phyloP scores from a whole-genome alignment of 2,329 filamentous ascomycete species.

The Colletotrichum coccodes region DNA sequence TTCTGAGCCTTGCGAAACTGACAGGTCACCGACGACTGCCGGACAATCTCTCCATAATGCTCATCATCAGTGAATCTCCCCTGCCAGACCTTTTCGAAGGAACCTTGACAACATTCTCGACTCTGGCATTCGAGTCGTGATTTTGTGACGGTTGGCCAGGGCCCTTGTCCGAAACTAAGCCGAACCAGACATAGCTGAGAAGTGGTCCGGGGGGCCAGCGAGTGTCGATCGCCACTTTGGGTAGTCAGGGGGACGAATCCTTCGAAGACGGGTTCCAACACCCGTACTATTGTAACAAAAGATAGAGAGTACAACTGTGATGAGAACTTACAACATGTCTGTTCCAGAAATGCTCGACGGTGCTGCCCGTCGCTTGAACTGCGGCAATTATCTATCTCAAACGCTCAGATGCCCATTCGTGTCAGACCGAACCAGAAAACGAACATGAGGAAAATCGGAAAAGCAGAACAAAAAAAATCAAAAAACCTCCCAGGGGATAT shows the following conservation, averaged over 20 bases:
- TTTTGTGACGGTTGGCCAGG: not conserved
- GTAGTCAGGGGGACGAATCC: not conserved
- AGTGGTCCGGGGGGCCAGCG: not conserved
- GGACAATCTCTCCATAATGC: not conserved
- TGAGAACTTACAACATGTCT: not conserved
- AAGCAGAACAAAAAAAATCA: not conserved
- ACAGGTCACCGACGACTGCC: not conserved
- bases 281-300: not conserved
- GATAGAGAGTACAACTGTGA: not conserved
- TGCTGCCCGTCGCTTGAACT: not conserved
- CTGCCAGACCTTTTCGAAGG: not conserved
- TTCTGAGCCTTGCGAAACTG: not conserved
- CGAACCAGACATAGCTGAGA: not conserved
- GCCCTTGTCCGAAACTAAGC: not conserved
- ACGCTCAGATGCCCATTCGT: too few species aligned
- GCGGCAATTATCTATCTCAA: not conserved
- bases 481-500: slow-evolving; percentile 1
- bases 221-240: not conserved
- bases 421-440: not conserved
- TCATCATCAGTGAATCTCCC: not conserved
- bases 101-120: not conserved
- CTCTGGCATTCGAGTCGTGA: not conserved
- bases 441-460: not conserved
- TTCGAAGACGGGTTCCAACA: not conserved
- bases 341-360: not conserved